These are phyloP conservation scores for Botrytis galanthina DNA, from an alignment of 2,329 filamentous ascomycete species.

Conservation along the genomic window DNA sequence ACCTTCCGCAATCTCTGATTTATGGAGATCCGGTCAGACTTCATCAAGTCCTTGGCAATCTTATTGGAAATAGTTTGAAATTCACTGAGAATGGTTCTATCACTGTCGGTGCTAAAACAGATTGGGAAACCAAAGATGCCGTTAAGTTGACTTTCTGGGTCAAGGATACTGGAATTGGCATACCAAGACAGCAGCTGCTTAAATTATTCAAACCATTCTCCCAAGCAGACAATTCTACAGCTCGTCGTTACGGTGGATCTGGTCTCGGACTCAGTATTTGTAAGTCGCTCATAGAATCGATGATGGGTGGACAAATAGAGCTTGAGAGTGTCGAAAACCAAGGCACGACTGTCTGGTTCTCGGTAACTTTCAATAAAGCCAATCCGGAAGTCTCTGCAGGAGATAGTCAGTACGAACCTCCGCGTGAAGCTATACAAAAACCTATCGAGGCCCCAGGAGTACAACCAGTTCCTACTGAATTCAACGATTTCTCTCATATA, in stretches of 20 bases:
- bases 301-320: conserved; percentile 83
- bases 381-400: conserved; percentile 58
- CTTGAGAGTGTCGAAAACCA: conserved; percentile 72
- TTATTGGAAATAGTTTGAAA: conserved; percentile 91
- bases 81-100: conserved; percentile 87
- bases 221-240: conserved; percentile 87
- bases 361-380: conserved; percentile 81
- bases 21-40: conserved; percentile 66
- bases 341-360: conserved; percentile 75
- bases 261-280: conserved; percentile 90
- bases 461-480: conserved; percentile 42
- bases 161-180: conserved; percentile 86
- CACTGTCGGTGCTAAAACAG: conserved; percentile 74
- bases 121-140: conserved; percentile 66
- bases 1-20: conserved; percentile 64
- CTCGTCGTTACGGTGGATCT: conserved; percentile 86
- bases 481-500: conserved; percentile 68
- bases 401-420: conserved; percentile 46
- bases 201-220: conserved; percentile 92
- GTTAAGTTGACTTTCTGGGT: conserved; percentile 83
- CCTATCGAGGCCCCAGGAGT: conserved; percentile 44
- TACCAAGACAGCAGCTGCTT: conserved; percentile 74
- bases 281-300: conserved; percentile 89
- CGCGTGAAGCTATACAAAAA: conserved; percentile 42
- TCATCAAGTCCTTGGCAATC: conserved; percentile 72